Conservation (phyloP, 371 early-diverging fungal species). For the Haplosporangium sp. region DNA sequence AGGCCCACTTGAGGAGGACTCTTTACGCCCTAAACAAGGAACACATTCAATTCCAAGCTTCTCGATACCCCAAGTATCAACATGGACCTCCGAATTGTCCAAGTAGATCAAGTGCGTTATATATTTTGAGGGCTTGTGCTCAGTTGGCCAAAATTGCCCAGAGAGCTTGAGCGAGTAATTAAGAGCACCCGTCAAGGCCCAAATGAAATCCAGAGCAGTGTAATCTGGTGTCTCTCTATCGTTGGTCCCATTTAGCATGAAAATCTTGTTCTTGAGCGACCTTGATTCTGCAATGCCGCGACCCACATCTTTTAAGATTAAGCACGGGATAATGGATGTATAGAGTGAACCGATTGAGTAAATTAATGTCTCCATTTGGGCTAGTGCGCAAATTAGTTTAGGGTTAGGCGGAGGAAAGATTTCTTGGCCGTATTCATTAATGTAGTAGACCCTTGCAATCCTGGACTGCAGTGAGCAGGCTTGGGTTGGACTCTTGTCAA, state of each 20-base stretch:
- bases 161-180: constrained; percentile 63
- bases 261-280: constrained; percentile 68
- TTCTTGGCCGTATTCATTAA: constrained; percentile 78
- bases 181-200: constrained; percentile 74
- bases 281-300: constrained; percentile 68
- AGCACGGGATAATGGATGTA: constrained; percentile 79
- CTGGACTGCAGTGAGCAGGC: constrained; percentile 50
- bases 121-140: constrained; percentile 67
- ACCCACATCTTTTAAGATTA: constrained; percentile 76
- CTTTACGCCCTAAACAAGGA: constrained; percentile 32
- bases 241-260: constrained; percentile 75
- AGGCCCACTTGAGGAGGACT: constrained; percentile 33
- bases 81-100: constrained; percentile 68
- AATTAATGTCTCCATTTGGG: constrained; percentile 65
- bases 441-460: constrained; percentile 76
- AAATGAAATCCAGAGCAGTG: constrained; percentile 78
- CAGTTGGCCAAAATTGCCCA: constrained; percentile 48
- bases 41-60: constrained; percentile 73
- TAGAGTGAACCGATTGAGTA: constrained; percentile 82
- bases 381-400: constrained; percentile 64
- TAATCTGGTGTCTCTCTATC: constrained; percentile 80
- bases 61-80: constrained; percentile 68
- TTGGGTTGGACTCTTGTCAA: constrained; percentile 42
- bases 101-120: constrained; percentile 78
- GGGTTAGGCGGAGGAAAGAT: constrained; percentile 76